phyloP scores from a whole-genome alignment of 2,329 filamentous ascomycete species.

The Fusarium sp. region DNA sequence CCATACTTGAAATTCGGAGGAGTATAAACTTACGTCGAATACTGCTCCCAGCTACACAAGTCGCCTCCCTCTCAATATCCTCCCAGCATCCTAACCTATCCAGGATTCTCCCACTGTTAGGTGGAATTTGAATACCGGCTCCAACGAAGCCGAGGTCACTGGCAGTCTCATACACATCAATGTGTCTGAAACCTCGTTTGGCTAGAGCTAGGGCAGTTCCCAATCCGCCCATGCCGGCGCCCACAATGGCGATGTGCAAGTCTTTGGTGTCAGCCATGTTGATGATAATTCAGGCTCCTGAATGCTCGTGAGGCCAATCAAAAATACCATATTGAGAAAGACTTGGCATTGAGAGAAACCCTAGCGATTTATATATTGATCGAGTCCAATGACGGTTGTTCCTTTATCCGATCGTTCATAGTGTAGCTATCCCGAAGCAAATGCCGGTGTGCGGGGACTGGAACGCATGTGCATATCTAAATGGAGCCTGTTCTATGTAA shows the following conservation, averaged over 20 bases:
- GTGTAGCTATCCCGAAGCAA: slow-evolving; percentile 34
- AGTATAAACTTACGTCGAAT: slow-evolving; percentile 43
- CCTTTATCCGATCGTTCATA: slow-evolving; percentile 33
- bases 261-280: slow-evolving; percentile 39
- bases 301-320: neutral
- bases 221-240: slow-evolving; percentile 57
- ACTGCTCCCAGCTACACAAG: slow-evolving; percentile 48
- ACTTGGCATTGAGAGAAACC: neutral
- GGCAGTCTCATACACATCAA: slow-evolving; percentile 48
- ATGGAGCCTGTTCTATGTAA: slow-evolving; percentile 18
- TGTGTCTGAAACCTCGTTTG: slow-evolving; percentile 46
- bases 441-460: slow-evolving; percentile 41
- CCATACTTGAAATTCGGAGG: neutral
- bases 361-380: slow-evolving; percentile 1
- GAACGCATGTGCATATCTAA: slow-evolving; percentile 19
- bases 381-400: slow-evolving; percentile 17
- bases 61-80: slow-evolving; percentile 61
- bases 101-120: slow-evolving; percentile 84
- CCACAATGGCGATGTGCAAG: slow-evolving; percentile 45
- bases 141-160: slow-evolving; percentile 66
- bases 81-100: slow-evolving; percentile 80
- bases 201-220: slow-evolving; percentile 56
- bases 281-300: slow-evolving; percentile 1
- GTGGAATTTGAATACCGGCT: slow-evolving; percentile 86
- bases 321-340: no score